Base-by-base conservation (phyloP, 768 basidiomycete species). In the Suillus spraguei region DNA sequence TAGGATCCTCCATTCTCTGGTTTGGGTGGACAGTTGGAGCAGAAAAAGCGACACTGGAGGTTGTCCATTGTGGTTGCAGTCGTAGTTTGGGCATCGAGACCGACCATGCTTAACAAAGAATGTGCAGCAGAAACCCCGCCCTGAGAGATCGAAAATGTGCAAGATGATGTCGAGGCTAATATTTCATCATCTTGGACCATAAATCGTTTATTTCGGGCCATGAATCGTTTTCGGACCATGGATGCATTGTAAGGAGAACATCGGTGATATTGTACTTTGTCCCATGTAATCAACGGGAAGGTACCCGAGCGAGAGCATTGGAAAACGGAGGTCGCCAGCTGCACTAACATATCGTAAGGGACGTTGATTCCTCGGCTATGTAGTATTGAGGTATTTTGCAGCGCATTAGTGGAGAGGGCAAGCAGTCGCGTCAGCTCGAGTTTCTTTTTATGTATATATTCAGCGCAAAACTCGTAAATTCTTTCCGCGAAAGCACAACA, bases 251-350 rank as follows among this genome's bases (percentile, higher is more conserved):
- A 36, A 39, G 10, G 10, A 22, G n/a, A 5, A 8, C 5, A 17
- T 6, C 3, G 5, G 38, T 38, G 56, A 28, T 28, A 20, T 17
- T 28, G 38, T 17, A 20, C 38, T 17, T 41, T 58, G 24, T 41
- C 38, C 56, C 56, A 58, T 24, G 56, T 32, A 5, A 58, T 41
- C 24, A 58, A 11, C 7, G 56, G 56, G n/a, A 28, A 28, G 9
- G 16, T 5, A 3, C 17, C 17, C 28, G 17, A 5, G 3, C 1
- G 5, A 20, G 24, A 28, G 24, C 56, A 58, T 17, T 58, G 56
- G 17, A 58, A 41, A 58, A 58, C 11, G 3, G 56, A 58, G 28
- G 56, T 58, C 3, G 56, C 56, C 10, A 58, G 38, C 6, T 28
- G 56, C 16, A 56, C 0, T 20, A 28, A 41, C 14, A 1, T 13